A percentile compares a stretch with the other conserved stretches of the same genome.
phyloP scores from a whole-genome alignment of 805 yeast genomes.

The Candida yuanshanica region DNA sequence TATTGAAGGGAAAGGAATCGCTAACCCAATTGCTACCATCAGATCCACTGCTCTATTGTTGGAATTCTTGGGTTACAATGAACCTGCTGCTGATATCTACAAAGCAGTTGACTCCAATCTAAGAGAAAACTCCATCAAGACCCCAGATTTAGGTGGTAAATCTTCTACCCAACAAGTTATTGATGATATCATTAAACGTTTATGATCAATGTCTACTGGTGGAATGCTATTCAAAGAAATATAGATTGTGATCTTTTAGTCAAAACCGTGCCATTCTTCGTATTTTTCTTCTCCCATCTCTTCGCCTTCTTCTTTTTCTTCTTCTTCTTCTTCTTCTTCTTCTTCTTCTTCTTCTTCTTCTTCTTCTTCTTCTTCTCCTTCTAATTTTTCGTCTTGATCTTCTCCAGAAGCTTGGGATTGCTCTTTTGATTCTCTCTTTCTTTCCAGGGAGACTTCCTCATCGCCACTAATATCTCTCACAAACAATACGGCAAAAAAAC shows the following conservation, averaged over 20 bases:
- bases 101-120: slow-evolving; percentile 92
- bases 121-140: slow-evolving; percentile 63
- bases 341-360: background rate
- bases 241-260: slow-evolving; percentile 1
- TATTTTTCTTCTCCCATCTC: slow-evolving; percentile 9
- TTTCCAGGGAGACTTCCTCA: slow-evolving; percentile 1
- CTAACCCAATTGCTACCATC: slow-evolving; percentile 97
- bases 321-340: slow-evolving; percentile 6
- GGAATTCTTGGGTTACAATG: slow-evolving; percentile 89
- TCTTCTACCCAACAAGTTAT: slow-evolving; percentile 83
- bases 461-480: slow-evolving; percentile 39
- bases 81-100: slow-evolving; percentile 88
- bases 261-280: slow-evolving; percentile 35
- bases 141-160: slow-evolving; percentile 95
- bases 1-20: slow-evolving; percentile 89
- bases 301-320: slow-evolving; percentile 3
- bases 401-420: background rate
- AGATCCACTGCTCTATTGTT: slow-evolving; percentile 96
- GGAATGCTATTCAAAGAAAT: background rate
- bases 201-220: slow-evolving; percentile 10
- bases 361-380: slow-evolving; percentile 3
- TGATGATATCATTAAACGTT: slow-evolving; percentile 60
- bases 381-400: slow-evolving; percentile 6
- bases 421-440: background rate
- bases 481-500: slow-evolving; percentile 94